Evolutionary conservation across 73 alveolate genomes (phyloP).

Genomic region (Paramecium bursaria): DNA sequence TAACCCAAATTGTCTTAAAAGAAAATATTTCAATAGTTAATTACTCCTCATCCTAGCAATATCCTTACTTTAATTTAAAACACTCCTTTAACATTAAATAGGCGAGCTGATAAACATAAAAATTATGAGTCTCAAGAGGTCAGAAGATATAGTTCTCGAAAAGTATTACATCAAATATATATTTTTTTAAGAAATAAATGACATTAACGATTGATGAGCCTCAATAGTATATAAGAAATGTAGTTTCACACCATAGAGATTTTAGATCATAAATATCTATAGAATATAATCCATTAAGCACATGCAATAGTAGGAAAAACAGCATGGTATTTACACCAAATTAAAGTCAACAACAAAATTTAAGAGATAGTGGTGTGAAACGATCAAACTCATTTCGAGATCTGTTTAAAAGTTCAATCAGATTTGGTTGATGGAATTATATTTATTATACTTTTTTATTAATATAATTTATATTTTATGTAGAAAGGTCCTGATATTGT

Average conservation of each 20-base stretch:
- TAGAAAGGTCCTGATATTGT: too few relatives aligned
- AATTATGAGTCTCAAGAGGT: background rate
- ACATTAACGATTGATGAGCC: background rate
- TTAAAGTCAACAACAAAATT: background rate
- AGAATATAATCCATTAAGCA: background rate
- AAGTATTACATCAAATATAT: background rate
- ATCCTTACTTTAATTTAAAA: background rate
- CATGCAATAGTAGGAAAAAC: slow-evolving; percentile 17
- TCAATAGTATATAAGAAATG: too few relatives aligned
- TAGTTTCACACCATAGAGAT: too few relatives aligned
- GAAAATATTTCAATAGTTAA: too few relatives aligned
- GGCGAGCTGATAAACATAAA: background rate
- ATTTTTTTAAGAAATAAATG: background rate
- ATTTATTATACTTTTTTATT: too few relatives aligned
- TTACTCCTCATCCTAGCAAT: background rate
- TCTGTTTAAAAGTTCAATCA: slow-evolving; percentile 48
- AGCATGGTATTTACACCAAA: background rate
- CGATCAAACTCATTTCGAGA: slow-evolving; percentile 39
- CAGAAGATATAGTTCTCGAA: background rate
- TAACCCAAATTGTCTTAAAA: background rate
- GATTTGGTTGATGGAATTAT: slow-evolving; percentile 52
- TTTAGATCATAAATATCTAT: background rate
- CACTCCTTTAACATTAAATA: background rate
- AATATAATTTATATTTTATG: too few relatives aligned
- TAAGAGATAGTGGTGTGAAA: background rate